Percentiles rank a stretch among this genome's conserved stretches.
These are phyloP conservation scores for Gloeostereum incarnatum DNA, from an alignment of 768 basidiomycete species.

Conservation along the genomic window DNA sequence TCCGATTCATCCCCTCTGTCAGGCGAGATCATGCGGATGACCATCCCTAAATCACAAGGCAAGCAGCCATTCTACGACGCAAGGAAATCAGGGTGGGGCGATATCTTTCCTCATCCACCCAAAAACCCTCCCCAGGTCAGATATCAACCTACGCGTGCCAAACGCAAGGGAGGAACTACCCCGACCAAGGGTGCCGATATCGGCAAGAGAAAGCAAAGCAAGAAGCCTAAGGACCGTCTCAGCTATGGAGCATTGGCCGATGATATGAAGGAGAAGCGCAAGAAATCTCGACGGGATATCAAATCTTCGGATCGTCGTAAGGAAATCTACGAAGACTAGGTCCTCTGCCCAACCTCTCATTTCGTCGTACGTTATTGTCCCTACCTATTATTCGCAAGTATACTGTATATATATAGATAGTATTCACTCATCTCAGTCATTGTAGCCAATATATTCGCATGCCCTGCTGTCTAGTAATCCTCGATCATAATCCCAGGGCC, in stretches of 20 bases:
- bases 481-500: conserved; percentile 87
- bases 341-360: neutral
- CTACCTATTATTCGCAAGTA: no score
- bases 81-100: conserved; percentile 89
- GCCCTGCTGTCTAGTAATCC: conserved; percentile 40
- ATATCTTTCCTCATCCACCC: conserved; percentile 85
- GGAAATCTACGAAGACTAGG: conserved; percentile 6
- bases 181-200: conserved; percentile 37
- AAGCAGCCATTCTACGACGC: conserved; percentile 94
- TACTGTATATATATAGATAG: no score
- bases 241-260: conserved; percentile 28
- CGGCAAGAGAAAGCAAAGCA: conserved; percentile 37
- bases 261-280: conserved; percentile 28
- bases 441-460: no score
- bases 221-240: conserved; percentile 17
- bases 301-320: conserved; percentile 1
- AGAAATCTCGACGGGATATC: conserved; percentile 21
- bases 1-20: conserved; percentile 4
- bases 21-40: conserved; percentile 91
- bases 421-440: no score
- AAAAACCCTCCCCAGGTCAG: conserved; percentile 72
- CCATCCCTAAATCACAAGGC: conserved; percentile 90
- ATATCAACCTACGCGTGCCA: conserved; percentile 26
- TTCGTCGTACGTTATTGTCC: conserved; percentile 3
- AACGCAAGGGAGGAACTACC: conserved; percentile 17